phyloP scores from a whole-genome alignment of 768 basidiomycete species.

The Steccherinum ochraceum region DNA sequence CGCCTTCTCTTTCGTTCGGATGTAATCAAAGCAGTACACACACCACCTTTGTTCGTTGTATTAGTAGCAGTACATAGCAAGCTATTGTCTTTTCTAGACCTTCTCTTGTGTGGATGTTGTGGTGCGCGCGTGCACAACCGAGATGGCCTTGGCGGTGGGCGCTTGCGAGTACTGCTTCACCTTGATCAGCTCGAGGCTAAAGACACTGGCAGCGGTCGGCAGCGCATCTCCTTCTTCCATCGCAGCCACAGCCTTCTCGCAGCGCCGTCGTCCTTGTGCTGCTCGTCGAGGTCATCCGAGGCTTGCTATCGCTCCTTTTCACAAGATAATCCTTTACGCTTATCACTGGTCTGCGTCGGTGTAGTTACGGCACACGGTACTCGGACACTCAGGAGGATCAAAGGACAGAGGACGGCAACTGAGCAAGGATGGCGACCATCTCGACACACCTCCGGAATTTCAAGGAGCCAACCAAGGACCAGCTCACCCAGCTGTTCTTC shows the following conservation, averaged over 20 bases:
- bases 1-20: not conserved
- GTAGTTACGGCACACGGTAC: no score
- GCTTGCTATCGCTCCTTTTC: no score
- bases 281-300: no score
- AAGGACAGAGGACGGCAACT: not conserved
- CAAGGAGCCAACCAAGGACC: conserved; percentile 89
- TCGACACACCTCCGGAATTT: conserved; percentile 85
- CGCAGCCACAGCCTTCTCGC: not conserved
- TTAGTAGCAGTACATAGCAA: not conserved
- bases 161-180: not conserved
- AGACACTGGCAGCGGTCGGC: no score
- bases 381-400: not conserved
- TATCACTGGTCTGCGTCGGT: no score
- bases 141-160: not conserved
- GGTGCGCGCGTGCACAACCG: not conserved
- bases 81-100: not conserved
- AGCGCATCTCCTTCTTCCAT: no score
- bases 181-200: not conserved
- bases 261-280: no score
- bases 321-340: no score
- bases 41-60: not conserved
- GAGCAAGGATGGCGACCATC: conserved; percentile 72
- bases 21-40: conserved; percentile 4
- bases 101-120: not conserved
- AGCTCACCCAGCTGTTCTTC: conserved; percentile 81